Percentiles rank a stretch among this genome's conserved stretches.
phyloP scores from a whole-genome alignment of 2,329 filamentous ascomycete genomes.

The Penicillium occitanis region DNA sequence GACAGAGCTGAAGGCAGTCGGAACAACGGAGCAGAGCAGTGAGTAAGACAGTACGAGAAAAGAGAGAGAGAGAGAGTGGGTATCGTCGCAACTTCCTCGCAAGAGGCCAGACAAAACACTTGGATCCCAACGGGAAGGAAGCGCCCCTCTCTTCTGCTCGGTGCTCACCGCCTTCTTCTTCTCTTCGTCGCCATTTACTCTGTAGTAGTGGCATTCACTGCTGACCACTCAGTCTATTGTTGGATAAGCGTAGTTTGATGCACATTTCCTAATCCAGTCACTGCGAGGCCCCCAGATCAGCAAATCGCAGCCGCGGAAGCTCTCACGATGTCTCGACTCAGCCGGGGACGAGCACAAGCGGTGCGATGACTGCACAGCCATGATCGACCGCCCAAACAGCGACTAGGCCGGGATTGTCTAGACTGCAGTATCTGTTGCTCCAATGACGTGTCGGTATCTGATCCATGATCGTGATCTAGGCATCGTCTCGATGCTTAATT shows the following conservation, averaged over 20 bases:
- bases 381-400: constrained; percentile 8
- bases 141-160: not conserved
- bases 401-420: not conserved
- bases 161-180: constrained; percentile 8
- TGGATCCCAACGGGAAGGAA: not conserved
- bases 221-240: not conserved
- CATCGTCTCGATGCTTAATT: not conserved
- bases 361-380: constrained; percentile 2
- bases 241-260: not conserved
- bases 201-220: not conserved
- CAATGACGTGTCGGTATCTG: not conserved
- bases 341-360: not conserved
- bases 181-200: not conserved
- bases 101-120: not conserved
- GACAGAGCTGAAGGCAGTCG: not conserved
- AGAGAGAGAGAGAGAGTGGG: not conserved
- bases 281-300: not conserved
- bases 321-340: constrained; percentile 10
- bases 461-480: not conserved
- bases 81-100: constrained; percentile 11
- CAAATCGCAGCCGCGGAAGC: constrained; percentile 6
- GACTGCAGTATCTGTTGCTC: not conserved
- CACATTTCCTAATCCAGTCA: not conserved
- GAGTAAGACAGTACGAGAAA: not conserved
- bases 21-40: not conserved